A percentile compares a stretch with the other conserved stretches of the same genome.
These are phyloP conservation scores for Puccinellia tenuiflora DNA, from an alignment of 176 grass and related monocot species.

Conservation along the genomic window DNA sequence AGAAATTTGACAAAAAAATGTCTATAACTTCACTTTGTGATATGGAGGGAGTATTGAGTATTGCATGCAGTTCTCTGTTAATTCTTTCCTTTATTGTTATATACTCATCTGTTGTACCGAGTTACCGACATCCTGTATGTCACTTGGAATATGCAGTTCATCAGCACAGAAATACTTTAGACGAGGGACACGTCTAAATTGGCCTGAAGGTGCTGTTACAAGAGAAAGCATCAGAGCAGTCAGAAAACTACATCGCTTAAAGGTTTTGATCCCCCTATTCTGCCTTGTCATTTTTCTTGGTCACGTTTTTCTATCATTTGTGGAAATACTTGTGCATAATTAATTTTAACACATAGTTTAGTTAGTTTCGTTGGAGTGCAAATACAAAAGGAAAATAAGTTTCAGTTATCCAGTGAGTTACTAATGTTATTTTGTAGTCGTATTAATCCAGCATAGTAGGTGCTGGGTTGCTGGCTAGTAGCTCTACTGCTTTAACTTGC, in stretches of 20 bases:
- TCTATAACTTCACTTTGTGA: background rate
- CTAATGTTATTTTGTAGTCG: constrained; percentile 5
- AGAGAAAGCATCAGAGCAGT: constrained; percentile 92
- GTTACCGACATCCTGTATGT: background rate
- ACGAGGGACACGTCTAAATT: constrained; percentile 67
- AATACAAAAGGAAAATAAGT: background rate
- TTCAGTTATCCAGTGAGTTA: background rate
- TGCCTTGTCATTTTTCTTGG: background rate
- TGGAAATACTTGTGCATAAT: background rate
- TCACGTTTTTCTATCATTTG: background rate
- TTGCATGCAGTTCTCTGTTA: background rate
- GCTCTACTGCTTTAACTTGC: background rate
- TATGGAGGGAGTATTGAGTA: background rate
- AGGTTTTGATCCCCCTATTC: constrained; percentile 43
- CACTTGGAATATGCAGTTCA: constrained; percentile 52
- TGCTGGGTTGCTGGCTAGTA: background rate
- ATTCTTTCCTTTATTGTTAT: background rate
- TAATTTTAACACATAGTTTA: background rate
- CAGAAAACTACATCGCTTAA: constrained; percentile 62
- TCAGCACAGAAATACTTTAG: constrained; percentile 88
- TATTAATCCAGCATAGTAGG: background rate
- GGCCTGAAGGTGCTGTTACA: constrained; percentile 89
- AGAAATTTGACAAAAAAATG: background rate
- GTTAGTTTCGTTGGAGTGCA: background rate
- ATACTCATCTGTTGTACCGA: constrained; percentile 6